These are phyloP conservation scores for Sarocladiaceae sp. DNA, from an alignment of 2,329 filamentous ascomycete genomes.

Conservation along the genomic window DNA sequence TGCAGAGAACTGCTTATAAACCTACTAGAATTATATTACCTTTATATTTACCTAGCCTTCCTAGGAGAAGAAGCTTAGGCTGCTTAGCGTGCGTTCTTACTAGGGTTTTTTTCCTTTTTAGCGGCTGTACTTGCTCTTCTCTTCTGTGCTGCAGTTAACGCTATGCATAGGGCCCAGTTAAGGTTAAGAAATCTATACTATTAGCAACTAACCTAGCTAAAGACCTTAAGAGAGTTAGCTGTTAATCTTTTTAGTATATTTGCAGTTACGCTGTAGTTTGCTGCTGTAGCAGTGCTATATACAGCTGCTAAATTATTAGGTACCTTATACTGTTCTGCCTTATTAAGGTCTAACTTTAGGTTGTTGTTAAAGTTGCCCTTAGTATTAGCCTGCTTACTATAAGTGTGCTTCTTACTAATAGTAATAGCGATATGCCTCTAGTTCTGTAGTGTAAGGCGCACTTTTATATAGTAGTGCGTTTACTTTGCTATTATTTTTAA, in stretches of 20 bases:
- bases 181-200: not conserved
- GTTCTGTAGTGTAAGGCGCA: conserved; percentile 1
- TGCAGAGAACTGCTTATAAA: not conserved
- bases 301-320: not conserved
- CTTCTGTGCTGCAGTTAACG: not conserved
- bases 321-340: conserved; percentile 1
- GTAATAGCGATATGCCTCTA: not conserved
- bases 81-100: not conserved
- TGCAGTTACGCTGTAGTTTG: not conserved
- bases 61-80: not conserved
- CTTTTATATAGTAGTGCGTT: not conserved
- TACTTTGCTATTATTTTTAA: not conserved
- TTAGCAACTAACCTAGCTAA: not conserved
- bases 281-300: not conserved
- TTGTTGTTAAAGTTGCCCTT: not conserved
- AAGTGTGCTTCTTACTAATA: not conserved
- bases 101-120: not conserved
- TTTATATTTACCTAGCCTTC: not conserved
- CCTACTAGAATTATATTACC: not conserved
- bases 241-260: not conserved
- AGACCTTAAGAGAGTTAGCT: not conserved
- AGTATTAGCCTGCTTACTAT: not conserved
- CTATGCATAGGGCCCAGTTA: not conserved
- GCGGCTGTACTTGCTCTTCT: not conserved
- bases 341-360: not conserved